A percentile compares a stretch with the other conserved stretches of the same genome.
Evolutionary conservation across 768 basidiomycete species (phyloP).

Genomic region (Strobilomyces dryophilus): DNA sequence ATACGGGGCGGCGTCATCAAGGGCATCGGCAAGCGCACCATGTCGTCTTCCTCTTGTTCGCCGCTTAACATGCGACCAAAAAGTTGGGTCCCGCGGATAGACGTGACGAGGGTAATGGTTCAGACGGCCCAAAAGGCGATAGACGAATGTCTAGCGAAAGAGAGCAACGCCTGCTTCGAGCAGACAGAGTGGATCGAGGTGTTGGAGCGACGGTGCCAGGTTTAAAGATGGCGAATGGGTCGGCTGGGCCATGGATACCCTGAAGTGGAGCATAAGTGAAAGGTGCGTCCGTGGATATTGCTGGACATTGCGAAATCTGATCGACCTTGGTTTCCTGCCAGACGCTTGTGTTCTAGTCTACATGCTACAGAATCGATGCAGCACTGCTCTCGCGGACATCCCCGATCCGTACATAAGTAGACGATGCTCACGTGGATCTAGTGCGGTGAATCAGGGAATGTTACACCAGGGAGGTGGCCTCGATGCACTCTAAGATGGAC

Average conservation of each 20-base stretch:
- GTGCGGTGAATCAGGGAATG: constrained; percentile 4
- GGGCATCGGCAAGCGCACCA: constrained; percentile 69
- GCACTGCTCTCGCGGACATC: constrained; percentile 55
- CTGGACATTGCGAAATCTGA: background rate
- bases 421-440: constrained; percentile 48
- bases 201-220: constrained; percentile 53
- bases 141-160: constrained; percentile 41
- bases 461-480: constrained; percentile 22
- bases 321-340: constrained; percentile 20
- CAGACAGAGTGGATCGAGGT: constrained; percentile 66
- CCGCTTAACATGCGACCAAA: constrained; percentile 55
- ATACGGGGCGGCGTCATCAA: constrained; percentile 66
- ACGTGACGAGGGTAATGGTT: constrained; percentile 54
- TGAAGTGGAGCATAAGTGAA: constrained; percentile 60
- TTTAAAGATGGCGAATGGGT: constrained; percentile 52
- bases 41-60: constrained; percentile 61
- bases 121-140: constrained; percentile 54
- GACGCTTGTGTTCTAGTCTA: constrained; percentile 61
- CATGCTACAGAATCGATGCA: too few relatives aligned
- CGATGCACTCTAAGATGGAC: too few relatives aligned
- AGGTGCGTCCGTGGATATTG: constrained; percentile 41
- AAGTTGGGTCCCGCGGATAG: constrained; percentile 46
- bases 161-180: too few relatives aligned
- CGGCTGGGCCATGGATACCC: constrained; percentile 66
- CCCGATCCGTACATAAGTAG: constrained; percentile 65